phyloP scores from a whole-genome alignment of 1,284 basidiomycete genomes.

The Cronartium quercuum region DNA sequence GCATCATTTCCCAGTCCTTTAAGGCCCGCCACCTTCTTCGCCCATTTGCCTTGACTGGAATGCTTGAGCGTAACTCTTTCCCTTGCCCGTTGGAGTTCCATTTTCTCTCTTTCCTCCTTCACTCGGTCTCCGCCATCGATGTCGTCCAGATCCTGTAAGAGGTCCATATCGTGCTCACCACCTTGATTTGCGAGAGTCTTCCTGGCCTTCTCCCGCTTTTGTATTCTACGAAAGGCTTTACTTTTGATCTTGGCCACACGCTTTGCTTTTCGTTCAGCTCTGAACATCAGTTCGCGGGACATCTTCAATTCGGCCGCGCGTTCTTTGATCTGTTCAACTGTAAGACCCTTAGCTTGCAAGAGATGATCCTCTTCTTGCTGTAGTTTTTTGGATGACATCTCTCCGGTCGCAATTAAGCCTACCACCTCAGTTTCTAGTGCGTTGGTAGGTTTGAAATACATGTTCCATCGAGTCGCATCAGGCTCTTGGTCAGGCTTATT shows the following conservation, averaged over 20 bases:
- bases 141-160: conserved; percentile 24
- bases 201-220: conserved; percentile 57
- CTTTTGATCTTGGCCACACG: conserved; percentile 92
- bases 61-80: conserved; percentile 49
- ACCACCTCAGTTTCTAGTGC: conserved; percentile 72
- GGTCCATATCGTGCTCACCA: conserved; percentile 35
- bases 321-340: conserved; percentile 19
- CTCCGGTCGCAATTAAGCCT: conserved; percentile 66
- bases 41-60: conserved; percentile 50
- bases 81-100: conserved; percentile 42
- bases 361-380: conserved; percentile 62
- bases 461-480: conserved; percentile 15
- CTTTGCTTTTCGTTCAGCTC: conserved; percentile 84
- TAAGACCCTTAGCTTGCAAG: conserved; percentile 55
- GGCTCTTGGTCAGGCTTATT: not conserved
- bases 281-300: conserved; percentile 83
- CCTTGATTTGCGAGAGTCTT: conserved; percentile 55
- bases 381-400: conserved; percentile 55
- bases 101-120: conserved; percentile 20
- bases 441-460: conserved; percentile 60
- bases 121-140: conserved; percentile 31
- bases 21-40: conserved; percentile 43
- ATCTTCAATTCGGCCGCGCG: conserved; percentile 69
- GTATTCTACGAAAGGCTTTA: conserved; percentile 81
- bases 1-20: conserved; percentile 44